Percentiles rank a stretch among this genome's conserved stretches.
Evolutionary conservation across 164 flowering plant species (phyloP).

Genomic region (Vitis rotundifolia): DNA sequence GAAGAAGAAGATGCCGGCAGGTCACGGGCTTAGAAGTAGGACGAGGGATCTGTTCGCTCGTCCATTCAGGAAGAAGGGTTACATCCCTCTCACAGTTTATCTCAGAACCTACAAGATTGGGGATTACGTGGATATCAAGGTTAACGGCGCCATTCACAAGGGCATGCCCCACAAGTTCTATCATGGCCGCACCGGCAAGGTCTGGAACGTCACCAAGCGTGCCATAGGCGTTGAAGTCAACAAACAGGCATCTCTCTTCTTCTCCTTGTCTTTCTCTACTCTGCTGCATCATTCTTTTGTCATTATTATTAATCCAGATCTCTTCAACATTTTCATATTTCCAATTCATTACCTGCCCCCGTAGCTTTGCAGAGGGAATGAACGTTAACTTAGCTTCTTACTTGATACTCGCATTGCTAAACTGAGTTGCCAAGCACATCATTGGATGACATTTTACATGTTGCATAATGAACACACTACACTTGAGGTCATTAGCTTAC

Average conservation of each 20-base stretch:
- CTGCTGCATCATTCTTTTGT: not conserved
- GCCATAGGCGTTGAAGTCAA: slow-evolving; percentile 82
- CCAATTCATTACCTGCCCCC: too few relatives aligned
- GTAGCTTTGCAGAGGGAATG: too few relatives aligned
- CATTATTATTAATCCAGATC: too few relatives aligned
- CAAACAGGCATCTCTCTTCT: slow-evolving; percentile 57
- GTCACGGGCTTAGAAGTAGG: slow-evolving; percentile 67
- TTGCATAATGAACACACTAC: too few relatives aligned
- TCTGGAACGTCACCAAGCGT: slow-evolving; percentile 91
- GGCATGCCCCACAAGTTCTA: slow-evolving; percentile 95
- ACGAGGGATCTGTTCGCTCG: slow-evolving; percentile 71
- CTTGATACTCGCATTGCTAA: too few relatives aligned
- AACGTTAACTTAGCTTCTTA: too few relatives aligned
- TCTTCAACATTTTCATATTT: too few relatives aligned
- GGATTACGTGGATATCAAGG: slow-evolving; percentile 77
- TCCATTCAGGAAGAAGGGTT: slow-evolving; percentile 79
- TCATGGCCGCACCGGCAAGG: slow-evolving; percentile 82
- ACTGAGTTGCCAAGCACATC: too few relatives aligned
- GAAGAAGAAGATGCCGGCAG: slow-evolving; percentile 62
- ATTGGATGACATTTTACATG: too few relatives aligned
- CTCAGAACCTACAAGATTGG: slow-evolving; percentile 57
- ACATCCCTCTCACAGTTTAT: slow-evolving; percentile 58
- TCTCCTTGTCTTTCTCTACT: too few relatives aligned
- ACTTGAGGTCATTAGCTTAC: too few relatives aligned
- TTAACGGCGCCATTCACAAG: slow-evolving; percentile 81